These are phyloP conservation scores for Sutorius eximius DNA, from an alignment of 1,284 basidiomycete species.

Conservation along the genomic window DNA sequence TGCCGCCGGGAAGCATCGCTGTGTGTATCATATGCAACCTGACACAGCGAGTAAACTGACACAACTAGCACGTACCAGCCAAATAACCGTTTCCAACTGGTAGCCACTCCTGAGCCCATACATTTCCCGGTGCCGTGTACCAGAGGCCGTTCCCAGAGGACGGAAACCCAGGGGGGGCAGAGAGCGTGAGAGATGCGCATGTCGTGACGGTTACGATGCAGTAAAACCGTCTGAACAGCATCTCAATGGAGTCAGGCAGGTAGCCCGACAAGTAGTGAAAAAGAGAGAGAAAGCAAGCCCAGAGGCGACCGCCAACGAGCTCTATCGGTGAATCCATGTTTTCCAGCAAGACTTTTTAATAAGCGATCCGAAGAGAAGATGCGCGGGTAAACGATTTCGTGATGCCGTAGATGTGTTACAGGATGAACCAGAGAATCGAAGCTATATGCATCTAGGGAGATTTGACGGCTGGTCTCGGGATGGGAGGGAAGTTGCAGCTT, in stretches of 20 bases:
- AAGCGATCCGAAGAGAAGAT: background rate
- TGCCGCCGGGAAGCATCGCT: slow-evolving; percentile 70
- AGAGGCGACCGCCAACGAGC: slow-evolving; percentile 19
- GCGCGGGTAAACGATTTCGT: background rate
- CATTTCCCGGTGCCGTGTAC: slow-evolving; percentile 53
- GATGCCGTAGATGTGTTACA: background rate
- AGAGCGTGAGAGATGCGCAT: slow-evolving; percentile 16
- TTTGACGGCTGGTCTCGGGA: background rate
- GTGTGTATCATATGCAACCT: background rate
- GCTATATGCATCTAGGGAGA: background rate
- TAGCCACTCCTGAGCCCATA: slow-evolving; percentile 61
- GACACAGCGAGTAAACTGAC: background rate
- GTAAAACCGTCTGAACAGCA: slow-evolving; percentile 21
- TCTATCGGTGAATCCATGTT: slow-evolving; percentile 26
- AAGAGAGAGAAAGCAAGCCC: slow-evolving; percentile 17
- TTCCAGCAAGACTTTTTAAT: background rate
- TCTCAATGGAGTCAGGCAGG: slow-evolving; percentile 21
- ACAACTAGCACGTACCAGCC: slow-evolving; percentile 46
- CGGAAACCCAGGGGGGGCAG: slow-evolving; percentile 56
- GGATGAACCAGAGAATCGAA: background rate
- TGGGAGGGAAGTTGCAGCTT: background rate
- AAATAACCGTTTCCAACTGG: slow-evolving; percentile 75
- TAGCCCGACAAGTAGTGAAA: slow-evolving; percentile 14
- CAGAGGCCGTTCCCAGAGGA: slow-evolving; percentile 71
- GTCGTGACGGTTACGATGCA: slow-evolving; percentile 25